Evolutionary conservation across 176 grass and related monocot genomes (phyloP).

Genomic region (Triticum monococcum): DNA sequence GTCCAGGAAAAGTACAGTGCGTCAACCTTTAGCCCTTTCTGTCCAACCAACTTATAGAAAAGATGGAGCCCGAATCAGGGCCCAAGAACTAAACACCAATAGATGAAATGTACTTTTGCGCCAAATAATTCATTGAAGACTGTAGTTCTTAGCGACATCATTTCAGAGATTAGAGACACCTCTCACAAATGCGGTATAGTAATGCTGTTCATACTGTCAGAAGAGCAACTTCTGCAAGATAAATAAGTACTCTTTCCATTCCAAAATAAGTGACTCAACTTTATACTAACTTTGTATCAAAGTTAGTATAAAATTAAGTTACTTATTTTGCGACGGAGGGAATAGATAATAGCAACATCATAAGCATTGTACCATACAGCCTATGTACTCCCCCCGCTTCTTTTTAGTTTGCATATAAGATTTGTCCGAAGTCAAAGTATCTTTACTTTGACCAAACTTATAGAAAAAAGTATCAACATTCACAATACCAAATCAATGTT

Average conservation of each 20-base stretch:
- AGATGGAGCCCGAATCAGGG: not conserved
- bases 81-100: not conserved
- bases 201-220: not conserved
- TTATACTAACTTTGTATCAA: too few relatives aligned
- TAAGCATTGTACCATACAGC: not conserved
- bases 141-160: not conserved
- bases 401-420: too few relatives aligned
- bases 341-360: too few relatives aligned
- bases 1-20: not conserved
- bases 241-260: not conserved
- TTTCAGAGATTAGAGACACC: conserved; percentile 4
- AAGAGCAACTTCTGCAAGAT: conserved; percentile 18
- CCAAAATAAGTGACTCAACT: too few relatives aligned
- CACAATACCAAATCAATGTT: too few relatives aligned
- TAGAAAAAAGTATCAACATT: too few relatives aligned
- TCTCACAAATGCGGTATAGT: not conserved
- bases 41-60: conserved; percentile 29
- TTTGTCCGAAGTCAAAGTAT: too few relatives aligned
- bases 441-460: too few relatives aligned
- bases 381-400: too few relatives aligned
- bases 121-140: conserved; percentile 14
- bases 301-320: too few relatives aligned
- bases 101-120: conserved; percentile 1
- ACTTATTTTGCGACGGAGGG: too few relatives aligned
- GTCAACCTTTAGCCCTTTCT: conserved; percentile 19